Conservation (phyloP, 2,329 filamentous ascomycete genomes). For the Alternaria sp. region DNA sequence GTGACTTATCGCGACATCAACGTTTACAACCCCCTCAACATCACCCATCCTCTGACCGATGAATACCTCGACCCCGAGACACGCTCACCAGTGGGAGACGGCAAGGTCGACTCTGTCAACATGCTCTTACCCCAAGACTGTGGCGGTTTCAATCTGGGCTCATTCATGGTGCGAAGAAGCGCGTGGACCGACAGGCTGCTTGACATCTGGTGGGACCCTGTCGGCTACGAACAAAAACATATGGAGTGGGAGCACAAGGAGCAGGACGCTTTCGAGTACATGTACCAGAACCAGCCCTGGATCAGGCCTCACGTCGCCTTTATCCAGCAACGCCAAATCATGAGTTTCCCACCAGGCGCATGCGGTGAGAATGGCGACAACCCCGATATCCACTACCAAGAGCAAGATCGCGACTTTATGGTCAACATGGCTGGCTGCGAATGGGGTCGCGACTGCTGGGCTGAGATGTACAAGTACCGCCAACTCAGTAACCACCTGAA, state of each 20-base stretch:
- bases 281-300: slow-evolving; percentile 93
- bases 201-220: slow-evolving; percentile 98
- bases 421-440: slow-evolving; percentile 99
- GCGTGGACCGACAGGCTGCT: slow-evolving; percentile 89
- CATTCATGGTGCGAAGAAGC: slow-evolving; percentile 87
- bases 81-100: slow-evolving; percentile 77
- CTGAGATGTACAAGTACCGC: slow-evolving; percentile 95
- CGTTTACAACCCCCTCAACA: slow-evolving; percentile 91
- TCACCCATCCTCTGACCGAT: slow-evolving; percentile 78
- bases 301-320: slow-evolving; percentile 87
- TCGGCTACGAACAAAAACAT: slow-evolving; percentile 96
- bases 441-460: slow-evolving; percentile 97
- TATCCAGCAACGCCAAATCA: slow-evolving; percentile 88
- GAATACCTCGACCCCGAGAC: slow-evolving; percentile 78
- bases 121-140: slow-evolving; percentile 92
- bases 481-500: slow-evolving; percentile 91
- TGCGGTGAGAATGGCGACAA: slow-evolving; percentile 81
- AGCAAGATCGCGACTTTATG: slow-evolving; percentile 85
- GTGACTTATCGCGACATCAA: slow-evolving; percentile 95
- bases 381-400: slow-evolving; percentile 80
- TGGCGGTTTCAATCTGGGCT: slow-evolving; percentile 93
- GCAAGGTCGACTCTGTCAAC: slow-evolving; percentile 78
- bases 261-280: slow-evolving; percentile 90
- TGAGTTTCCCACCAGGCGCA: slow-evolving; percentile 89
- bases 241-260: slow-evolving; percentile 99